Conservation (phyloP, 179 eudicot genomes). For the Kewa caespitosa region DNA sequence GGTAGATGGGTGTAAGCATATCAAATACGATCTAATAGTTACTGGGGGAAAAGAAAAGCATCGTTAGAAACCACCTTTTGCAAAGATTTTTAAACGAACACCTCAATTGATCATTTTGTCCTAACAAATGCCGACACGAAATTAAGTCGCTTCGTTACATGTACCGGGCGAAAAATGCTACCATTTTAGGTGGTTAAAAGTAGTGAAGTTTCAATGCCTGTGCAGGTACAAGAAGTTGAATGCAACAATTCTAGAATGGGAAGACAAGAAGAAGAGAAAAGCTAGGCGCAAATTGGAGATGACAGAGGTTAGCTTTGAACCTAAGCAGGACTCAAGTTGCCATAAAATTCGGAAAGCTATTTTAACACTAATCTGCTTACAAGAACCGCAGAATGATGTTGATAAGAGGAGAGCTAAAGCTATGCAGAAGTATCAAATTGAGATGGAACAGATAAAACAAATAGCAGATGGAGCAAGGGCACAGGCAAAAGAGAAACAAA, state of each 20-base stretch:
- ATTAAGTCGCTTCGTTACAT: no score
- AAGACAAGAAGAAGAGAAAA: constrained; percentile 67
- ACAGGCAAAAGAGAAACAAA: constrained; percentile 63
- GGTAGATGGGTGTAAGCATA: no score
- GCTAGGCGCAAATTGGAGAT: constrained; percentile 54
- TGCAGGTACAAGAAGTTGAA: constrained; percentile 68
- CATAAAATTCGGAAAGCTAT: constrained; percentile 22
- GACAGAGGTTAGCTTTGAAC: constrained; percentile 51
- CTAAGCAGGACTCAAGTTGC: constrained; percentile 19
- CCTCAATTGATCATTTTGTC: no score
- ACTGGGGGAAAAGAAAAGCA: no score
- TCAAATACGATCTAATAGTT: no score
- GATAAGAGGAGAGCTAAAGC: constrained; percentile 55
- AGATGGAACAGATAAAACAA: constrained; percentile 52
- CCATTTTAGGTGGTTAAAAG: no score
- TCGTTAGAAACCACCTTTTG: no score
- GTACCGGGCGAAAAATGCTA: no score
- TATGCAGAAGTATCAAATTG: constrained; percentile 39
- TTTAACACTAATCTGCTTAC: constrained; percentile 28
- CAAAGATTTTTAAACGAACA: no score
- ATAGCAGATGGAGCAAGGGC: constrained; percentile 75
- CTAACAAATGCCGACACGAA: no score
- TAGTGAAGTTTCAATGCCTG: not conserved
- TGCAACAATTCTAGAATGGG: constrained; percentile 67
- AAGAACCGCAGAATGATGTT: constrained; percentile 50